Percentiles rank a stretch among this genome's conserved stretches.
Conservation (phyloP, 257 asterid species). For the Jacaranda mimosifolia region DNA sequence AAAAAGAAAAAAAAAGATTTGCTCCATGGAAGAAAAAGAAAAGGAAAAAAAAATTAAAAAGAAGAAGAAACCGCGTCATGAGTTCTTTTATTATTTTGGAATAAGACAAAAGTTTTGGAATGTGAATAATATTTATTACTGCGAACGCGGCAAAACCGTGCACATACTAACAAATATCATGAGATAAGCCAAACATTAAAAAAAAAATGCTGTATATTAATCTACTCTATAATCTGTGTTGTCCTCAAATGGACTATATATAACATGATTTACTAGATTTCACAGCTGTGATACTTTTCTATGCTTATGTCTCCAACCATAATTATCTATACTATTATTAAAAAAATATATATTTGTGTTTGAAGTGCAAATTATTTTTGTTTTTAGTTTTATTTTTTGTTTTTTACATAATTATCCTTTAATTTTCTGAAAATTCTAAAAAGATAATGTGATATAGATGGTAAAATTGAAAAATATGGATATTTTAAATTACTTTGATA, state of each 20-base stretch:
- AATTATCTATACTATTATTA: neutral
- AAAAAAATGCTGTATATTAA: too few relatives aligned
- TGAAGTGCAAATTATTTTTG: too few relatives aligned
- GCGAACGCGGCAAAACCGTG: slow-evolving; percentile 16
- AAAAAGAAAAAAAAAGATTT: too few relatives aligned
- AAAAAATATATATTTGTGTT: too few relatives aligned
- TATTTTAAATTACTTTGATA: too few relatives aligned
- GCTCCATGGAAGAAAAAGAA: neutral
- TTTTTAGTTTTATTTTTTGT: too few relatives aligned
- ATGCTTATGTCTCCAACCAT: neutral
- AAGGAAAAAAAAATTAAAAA: neutral
- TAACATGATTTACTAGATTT: neutral
- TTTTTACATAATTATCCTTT: too few relatives aligned
- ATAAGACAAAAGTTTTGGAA: slow-evolving; percentile 4
- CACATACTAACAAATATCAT: slow-evolving; percentile 16
- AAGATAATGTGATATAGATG: too few relatives aligned
- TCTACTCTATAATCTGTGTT: neutral
- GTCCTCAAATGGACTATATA: neutral
- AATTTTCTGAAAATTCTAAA: too few relatives aligned
- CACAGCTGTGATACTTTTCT: neutral
- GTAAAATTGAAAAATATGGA: too few relatives aligned
- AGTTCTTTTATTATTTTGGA: neutral
- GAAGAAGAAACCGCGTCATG: slow-evolving; percentile 10
- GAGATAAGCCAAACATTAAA: neutral
- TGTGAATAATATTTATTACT: neutral